Base-by-base conservation (phyloP, 2,329 filamentous ascomycete genomes). In the Verruconis gallopava region DNA sequence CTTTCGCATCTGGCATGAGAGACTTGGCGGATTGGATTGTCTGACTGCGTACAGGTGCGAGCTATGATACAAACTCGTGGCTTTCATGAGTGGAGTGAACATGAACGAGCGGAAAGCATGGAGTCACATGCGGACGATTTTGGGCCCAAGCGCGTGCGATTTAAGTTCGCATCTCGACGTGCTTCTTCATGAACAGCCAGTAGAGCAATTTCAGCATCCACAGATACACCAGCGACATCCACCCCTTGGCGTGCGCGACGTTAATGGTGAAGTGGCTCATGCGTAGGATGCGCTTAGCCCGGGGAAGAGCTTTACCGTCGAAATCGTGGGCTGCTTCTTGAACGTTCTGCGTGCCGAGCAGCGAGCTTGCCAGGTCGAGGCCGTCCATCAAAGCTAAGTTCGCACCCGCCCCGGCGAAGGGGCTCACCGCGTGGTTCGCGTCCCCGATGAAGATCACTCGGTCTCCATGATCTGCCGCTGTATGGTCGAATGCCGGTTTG, bases 351-450 rank as follows among this genome's bases (percentile, higher is more conserved):
- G 34, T 21, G 3, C 32, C 13, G 12, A 28, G 63, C 36, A 70
- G 46, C 34, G 63, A 53, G 39, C 62, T 53, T 2, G 64, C 67
- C n/a, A 68, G 53, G 37, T 69, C 63, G 58, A 61, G 68, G 0
- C 56, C 67, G 48, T 71, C 67, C 41, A 57, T 61, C 19, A 71
- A 45, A 3, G 66, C 68, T 44, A 71, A 49, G 46, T 69, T 70
- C 0, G 66, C 67, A 0, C 69, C 68, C 43, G 61, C 65, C 1
- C 68, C 66, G 4, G 67, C 63, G 52, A 69, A 72, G 0, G 67
- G 64, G 40, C 59, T 68, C 4, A 70, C 56, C 1, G 67, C 67
- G 48, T 72, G 68, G 46, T 72, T 71, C 42, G 59, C 58, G 47
- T 72, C 67, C 9, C 69, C 69, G 17, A 72, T 64, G 39, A 67